Evolutionary conservation across 495 filamentous ascomycete genomes (phyloP).

Genomic region (Neurospora sp.): DNA sequence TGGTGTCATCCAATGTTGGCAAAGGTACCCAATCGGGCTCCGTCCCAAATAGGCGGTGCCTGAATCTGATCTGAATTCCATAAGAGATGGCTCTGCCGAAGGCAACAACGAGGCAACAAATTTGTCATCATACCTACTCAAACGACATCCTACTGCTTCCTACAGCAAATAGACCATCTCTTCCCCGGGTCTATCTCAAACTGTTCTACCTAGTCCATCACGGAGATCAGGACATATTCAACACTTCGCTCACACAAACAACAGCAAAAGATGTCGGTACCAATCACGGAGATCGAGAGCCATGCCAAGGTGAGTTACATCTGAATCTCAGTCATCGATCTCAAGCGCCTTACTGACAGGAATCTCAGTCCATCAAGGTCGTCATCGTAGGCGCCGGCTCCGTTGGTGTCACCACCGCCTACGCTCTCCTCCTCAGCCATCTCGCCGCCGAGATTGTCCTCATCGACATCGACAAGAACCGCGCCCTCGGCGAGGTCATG

Average conservation of each 20-base stretch:
- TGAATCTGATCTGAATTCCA: neutral
- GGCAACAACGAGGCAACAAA: neutral
- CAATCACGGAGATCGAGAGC: neutral
- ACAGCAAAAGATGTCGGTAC: neutral
- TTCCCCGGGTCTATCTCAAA: neutral
- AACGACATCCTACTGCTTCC: neutral
- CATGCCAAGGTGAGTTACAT: neutral
- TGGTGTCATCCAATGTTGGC: neutral
- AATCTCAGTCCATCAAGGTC: slow-evolving; percentile 17
- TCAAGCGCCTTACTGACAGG: neutral
- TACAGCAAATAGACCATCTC: neutral
- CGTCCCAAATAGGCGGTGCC: neutral
- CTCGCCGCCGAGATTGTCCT: slow-evolving; percentile 44
- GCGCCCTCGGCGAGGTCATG: slow-evolving; percentile 27
- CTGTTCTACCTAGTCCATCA: neutral
- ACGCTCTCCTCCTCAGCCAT: slow-evolving; percentile 39
- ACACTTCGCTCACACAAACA: neutral
- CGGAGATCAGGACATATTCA: neutral
- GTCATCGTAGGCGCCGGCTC: slow-evolving; percentile 43
- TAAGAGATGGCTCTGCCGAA: neutral
- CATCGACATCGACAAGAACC: slow-evolving; percentile 24
- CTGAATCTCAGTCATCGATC: neutral
- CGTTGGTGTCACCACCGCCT: slow-evolving; percentile 43
- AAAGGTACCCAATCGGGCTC: neutral
- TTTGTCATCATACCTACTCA: neutral